These are phyloP conservation scores for Penicillium alfredii DNA, from an alignment of 495 filamentous ascomycete genomes.

Conservation along the genomic window DNA sequence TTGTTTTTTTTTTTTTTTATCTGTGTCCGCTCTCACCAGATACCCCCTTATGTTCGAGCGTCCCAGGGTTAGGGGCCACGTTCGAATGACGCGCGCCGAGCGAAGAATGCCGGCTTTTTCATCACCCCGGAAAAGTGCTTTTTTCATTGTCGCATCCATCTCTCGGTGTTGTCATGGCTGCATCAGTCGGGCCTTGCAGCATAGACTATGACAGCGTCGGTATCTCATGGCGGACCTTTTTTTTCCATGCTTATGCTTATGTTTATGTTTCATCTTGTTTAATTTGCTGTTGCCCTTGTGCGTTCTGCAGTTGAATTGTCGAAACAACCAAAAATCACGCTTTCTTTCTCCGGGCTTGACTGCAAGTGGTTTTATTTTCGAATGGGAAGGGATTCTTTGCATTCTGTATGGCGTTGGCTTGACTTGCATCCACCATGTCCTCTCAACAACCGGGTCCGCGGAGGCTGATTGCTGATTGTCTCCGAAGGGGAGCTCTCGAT, in stretches of 20 bases:
- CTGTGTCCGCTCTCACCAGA: slow-evolving; percentile 49
- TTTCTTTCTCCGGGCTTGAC: slow-evolving; percentile 32
- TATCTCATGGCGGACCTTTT: slow-evolving; percentile 47
- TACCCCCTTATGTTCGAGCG: slow-evolving; percentile 51
- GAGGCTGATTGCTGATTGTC: slow-evolving; percentile 32
- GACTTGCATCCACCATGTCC: slow-evolving; percentile 40
- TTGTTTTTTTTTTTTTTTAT: slow-evolving; percentile 31
- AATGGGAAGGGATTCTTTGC: slow-evolving; percentile 39
- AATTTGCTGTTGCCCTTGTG: slow-evolving; percentile 28
- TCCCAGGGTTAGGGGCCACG: slow-evolving; percentile 31
- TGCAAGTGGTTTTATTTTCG: slow-evolving; percentile 23
- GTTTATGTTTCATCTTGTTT: too few species aligned
- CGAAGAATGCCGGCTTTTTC: slow-evolving; percentile 35
- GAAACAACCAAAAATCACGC: slow-evolving; percentile 18
- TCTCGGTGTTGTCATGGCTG: slow-evolving; percentile 41
- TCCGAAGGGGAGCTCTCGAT: slow-evolving; percentile 31
- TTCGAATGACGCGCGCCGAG: slow-evolving; percentile 43
- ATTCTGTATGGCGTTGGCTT: slow-evolving; percentile 50
- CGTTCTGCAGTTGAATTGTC: slow-evolving; percentile 17
- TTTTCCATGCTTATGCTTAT: slow-evolving; percentile 27
- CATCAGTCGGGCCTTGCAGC: slow-evolving; percentile 39
- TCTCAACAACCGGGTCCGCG: slow-evolving; percentile 34
- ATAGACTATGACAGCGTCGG: slow-evolving; percentile 47
- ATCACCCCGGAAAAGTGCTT: slow-evolving; percentile 38
- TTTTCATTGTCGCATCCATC: slow-evolving; percentile 39